Conservation (phyloP, 2,329 filamentous ascomycete genomes). For the Claviceps humidiphila region DNA sequence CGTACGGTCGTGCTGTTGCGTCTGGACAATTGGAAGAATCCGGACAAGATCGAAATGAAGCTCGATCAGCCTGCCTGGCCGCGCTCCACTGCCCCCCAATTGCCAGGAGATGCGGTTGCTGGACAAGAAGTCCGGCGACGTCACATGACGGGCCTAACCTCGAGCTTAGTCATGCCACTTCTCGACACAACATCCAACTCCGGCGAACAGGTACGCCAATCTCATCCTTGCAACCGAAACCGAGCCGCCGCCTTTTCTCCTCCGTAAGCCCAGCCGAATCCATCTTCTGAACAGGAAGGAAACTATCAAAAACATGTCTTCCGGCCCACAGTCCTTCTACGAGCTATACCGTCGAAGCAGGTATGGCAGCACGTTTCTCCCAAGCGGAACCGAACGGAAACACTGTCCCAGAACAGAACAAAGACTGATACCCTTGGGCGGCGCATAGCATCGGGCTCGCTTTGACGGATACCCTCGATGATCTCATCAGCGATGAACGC, state of each 20-base stretch:
- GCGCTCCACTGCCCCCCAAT: not conserved
- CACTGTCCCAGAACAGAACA: not conserved
- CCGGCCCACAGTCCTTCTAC: slow-evolving; percentile 53
- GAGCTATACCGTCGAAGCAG: slow-evolving; percentile 98
- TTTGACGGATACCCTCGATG: slow-evolving; percentile 92
- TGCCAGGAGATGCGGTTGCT: not conserved
- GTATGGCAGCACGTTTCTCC: slow-evolving; percentile 36
- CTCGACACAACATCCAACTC: not conserved
- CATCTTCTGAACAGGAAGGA: not conserved
- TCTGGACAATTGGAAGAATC: not conserved
- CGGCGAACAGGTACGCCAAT: not conserved
- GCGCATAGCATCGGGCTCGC: slow-evolving; percentile 70
- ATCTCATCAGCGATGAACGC: slow-evolving; percentile 82
- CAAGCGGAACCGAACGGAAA: not conserved
- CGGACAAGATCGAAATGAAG: not conserved
- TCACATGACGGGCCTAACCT: slow-evolving; percentile 21
- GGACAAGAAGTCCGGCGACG: slow-evolving; percentile 11
- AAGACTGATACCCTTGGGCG: not conserved
- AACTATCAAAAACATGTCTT: slow-evolving; percentile 26
- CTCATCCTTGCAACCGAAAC: not conserved
- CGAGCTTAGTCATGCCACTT: not conserved
- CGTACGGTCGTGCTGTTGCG: not conserved
- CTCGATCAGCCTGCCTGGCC: not conserved
- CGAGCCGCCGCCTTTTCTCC: not conserved
- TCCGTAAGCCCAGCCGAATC: not conserved